A percentile compares a stretch with the other conserved stretches of the same genome.
Evolutionary conservation across 164 flowering plant species (phyloP).

Genomic region (Amborella trichopoda): DNA sequence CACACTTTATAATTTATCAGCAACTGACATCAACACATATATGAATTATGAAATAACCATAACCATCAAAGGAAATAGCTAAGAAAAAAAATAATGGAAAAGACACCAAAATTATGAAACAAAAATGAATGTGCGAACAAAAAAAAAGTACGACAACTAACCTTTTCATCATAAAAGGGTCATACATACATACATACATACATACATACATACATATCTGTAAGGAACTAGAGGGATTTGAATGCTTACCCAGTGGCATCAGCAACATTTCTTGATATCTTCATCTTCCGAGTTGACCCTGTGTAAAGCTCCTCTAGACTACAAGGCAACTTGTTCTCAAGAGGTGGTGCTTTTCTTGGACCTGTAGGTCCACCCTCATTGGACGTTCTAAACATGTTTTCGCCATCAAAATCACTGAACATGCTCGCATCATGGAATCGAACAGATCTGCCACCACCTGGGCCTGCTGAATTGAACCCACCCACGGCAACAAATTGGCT

Average conservation of each 20-base stretch:
- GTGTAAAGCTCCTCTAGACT: slow-evolving; percentile 16
- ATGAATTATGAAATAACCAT: too few relatives aligned
- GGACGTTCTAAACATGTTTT: slow-evolving; percentile 4
- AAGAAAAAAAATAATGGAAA: too few relatives aligned
- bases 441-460: background rate
- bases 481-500: slow-evolving; percentile 8
- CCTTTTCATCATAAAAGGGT: too few relatives aligned
- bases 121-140: too few relatives aligned
- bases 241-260: slow-evolving; percentile 15
- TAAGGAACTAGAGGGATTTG: too few relatives aligned
- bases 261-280: slow-evolving; percentile 16
- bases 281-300: slow-evolving; percentile 18
- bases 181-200: too few relatives aligned
- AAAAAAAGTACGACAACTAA: too few relatives aligned
- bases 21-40: too few relatives aligned
- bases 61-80: too few relatives aligned
- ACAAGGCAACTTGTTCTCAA: slow-evolving; percentile 10
- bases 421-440: background rate
- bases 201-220: too few relatives aligned
- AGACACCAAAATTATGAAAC: too few relatives aligned
- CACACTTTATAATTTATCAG: too few relatives aligned
- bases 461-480: background rate
- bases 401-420: slow-evolving; percentile 1
- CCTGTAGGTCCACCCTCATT: background rate
- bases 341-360: slow-evolving; percentile 11